Conservation (phyloP, 164 flowering plant genomes). For the Malania oleifera region DNA sequence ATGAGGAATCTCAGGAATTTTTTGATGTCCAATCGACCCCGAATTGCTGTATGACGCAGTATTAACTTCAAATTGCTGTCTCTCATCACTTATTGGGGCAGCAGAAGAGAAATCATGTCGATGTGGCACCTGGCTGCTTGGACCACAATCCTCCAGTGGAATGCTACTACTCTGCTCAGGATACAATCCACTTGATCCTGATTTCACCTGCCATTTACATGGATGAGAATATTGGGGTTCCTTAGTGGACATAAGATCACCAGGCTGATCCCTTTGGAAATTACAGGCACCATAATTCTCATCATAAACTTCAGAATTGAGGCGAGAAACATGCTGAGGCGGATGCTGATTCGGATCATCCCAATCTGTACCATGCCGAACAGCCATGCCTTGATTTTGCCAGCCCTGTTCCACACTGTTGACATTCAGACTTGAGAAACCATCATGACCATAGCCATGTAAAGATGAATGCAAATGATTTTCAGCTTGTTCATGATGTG, state of each 20-base stretch:
- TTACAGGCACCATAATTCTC: constrained; percentile 12
- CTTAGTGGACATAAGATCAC: constrained; percentile 12
- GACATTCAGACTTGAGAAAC: constrained; percentile 1
- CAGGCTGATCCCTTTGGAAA: constrained; percentile 9
- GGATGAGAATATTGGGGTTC: constrained; percentile 9
- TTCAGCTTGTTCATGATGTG: constrained; percentile 7
- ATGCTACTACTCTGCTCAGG: constrained; percentile 16
- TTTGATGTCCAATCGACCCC: constrained; percentile 11
- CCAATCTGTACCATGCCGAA: neutral
- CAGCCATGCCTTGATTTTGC: neutral
- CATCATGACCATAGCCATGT: neutral
- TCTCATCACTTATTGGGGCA: constrained; percentile 13
- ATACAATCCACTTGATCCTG: constrained; percentile 5
- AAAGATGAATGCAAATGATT: constrained; percentile 7
- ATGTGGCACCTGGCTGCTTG: constrained; percentile 11
- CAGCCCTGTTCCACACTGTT: constrained; percentile 10
- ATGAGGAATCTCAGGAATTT: constrained; percentile 12
- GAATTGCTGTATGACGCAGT: constrained; percentile 3
- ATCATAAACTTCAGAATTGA: constrained; percentile 4
- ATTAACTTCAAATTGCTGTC: constrained; percentile 16
- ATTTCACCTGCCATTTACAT: constrained; percentile 8
- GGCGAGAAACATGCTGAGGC: neutral
- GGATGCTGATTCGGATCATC: constrained; percentile 4
- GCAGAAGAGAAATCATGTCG: constrained; percentile 17
- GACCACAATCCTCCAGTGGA: constrained; percentile 4